Base-by-base conservation (phyloP, 345 rosid species). In the Psidium friedrichsthalianum region DNA sequence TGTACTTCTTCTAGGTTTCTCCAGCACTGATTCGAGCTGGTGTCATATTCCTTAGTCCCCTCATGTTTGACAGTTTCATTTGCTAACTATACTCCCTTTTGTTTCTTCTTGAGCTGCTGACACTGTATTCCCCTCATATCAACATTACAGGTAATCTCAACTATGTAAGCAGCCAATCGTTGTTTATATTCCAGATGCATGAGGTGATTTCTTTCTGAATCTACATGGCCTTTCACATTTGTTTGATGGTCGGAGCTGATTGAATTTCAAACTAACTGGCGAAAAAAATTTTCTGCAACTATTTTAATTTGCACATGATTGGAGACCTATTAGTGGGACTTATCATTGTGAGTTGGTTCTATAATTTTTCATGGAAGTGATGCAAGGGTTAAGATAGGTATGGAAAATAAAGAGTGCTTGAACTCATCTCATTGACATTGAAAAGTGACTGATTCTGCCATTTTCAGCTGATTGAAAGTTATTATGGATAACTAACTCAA, bases 61-160 rank as follows among this genome's bases (percentile, higher is more conserved):
- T n/a, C n/a, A n/a, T n/a, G n/a, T n/a, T n/a, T n/a, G n/a, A n/a
- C n/a, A n/a, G n/a, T n/a, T n/a, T n/a, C n/a, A n/a, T n/a, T n/a
- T n/a, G n/a, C n/a, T n/a, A n/a, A n/a, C n/a, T n/a, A n/a, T n/a
- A n/a, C n/a, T n/a, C n/a, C n/a, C n/a, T n/a, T n/a, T n/a, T n/a
- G n/a, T n/a, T n/a, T n/a, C n/a, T n/a, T n/a, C n/a, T n/a, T n/a
- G n/a, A n/a, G n/a, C n/a, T n/a, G n/a, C n/a, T n/a, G n/a, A n/a
- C n/a, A n/a, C n/a, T n/a, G n/a, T 54, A n/a, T n/a, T n/a, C n/a
- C n/a, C n/a, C n/a, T n/a, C n/a, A n/a, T n/a, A n/a, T n/a, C 11
- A n/a, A n/a, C n/a, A n/a, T 55, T 53, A 8, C 93, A 97, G 97
- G 99, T 97, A 59, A 93, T 95, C 84, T 95, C 98, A 54, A 95